A percentile compares a stretch with the other conserved stretches of the same genome.
Conservation (phyloP, 306 rosid genomes). For the Ochetophila trinervis region DNA sequence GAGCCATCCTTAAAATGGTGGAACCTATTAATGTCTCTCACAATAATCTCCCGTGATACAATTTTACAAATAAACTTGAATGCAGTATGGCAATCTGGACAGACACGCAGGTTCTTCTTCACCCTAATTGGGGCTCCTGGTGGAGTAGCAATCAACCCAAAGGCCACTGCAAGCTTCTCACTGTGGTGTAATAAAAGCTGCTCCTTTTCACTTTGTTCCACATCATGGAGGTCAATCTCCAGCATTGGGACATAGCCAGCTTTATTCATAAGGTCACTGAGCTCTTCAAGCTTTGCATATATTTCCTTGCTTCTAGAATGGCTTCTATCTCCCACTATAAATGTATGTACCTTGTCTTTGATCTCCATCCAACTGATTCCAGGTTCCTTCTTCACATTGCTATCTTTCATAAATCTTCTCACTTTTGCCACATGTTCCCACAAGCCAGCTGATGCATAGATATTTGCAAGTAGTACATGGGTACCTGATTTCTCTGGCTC, state of each 20-base stretch:
- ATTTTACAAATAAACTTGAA: slow-evolving; percentile 62
- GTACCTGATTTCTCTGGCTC: slow-evolving; percentile 95
- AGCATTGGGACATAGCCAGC: slow-evolving; percentile 75
- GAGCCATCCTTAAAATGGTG: slow-evolving; percentile 83
- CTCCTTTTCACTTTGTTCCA: slow-evolving; percentile 64
- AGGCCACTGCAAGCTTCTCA: slow-evolving; percentile 90
- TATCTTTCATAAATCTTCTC: slow-evolving; percentile 68
- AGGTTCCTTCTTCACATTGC: slow-evolving; percentile 86
- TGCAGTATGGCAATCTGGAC: slow-evolving; percentile 77
- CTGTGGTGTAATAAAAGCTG: slow-evolving; percentile 63
- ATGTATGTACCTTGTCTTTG: slow-evolving; percentile 66
- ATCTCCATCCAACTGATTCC: slow-evolving; percentile 93
- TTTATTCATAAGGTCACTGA: slow-evolving; percentile 49
- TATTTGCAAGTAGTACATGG: slow-evolving; percentile 82
- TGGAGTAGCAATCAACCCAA: slow-evolving; percentile 70
- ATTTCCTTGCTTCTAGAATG: slow-evolving; percentile 70
- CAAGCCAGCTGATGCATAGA: slow-evolving; percentile 77
- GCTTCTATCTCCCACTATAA: slow-evolving; percentile 63
- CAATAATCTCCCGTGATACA: slow-evolving; percentile 67
- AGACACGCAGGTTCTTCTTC: slow-evolving; percentile 82
- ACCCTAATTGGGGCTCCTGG: slow-evolving; percentile 70
- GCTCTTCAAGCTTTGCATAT: slow-evolving; percentile 66
- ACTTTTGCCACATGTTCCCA: slow-evolving; percentile 77
- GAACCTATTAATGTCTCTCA: slow-evolving; percentile 80
- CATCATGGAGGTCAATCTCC: slow-evolving; percentile 80